Percentiles rank a stretch among this genome's conserved stretches.
phyloP scores from a whole-genome alignment of 768 basidiomycete species.

The Coprinopsis cinerea region DNA sequence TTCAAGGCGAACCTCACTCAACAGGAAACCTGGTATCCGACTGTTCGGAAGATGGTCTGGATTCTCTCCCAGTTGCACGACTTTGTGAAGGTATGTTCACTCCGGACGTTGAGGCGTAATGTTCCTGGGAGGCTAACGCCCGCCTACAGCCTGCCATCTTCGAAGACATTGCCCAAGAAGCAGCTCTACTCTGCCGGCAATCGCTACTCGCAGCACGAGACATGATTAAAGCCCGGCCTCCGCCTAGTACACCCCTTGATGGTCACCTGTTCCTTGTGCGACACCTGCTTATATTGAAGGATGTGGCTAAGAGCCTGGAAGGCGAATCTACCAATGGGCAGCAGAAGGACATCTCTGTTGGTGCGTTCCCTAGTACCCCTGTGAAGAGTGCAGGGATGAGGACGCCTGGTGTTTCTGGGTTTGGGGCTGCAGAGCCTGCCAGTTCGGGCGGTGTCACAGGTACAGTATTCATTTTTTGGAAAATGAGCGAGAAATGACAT shows the following conservation, averaged over 20 bases:
- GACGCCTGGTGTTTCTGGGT: constrained; percentile 12
- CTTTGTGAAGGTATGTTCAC: constrained; percentile 73
- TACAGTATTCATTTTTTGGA: constrained; percentile 17
- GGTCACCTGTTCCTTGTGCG: constrained; percentile 84
- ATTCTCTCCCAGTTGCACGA: constrained; percentile 85
- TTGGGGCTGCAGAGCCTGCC: constrained; percentile 1
- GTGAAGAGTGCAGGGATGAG: constrained; percentile 1
- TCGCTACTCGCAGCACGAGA: constrained; percentile 74
- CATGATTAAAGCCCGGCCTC: constrained; percentile 46
- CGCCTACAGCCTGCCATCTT: constrained; percentile 79
- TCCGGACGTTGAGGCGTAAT: not conserved
- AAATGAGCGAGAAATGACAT: not conserved
- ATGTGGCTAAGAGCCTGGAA: constrained; percentile 61
- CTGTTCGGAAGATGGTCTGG: constrained; percentile 84
- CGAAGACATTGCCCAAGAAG: constrained; percentile 94
- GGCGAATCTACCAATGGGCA: constrained; percentile 45
- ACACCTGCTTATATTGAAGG: constrained; percentile 88
- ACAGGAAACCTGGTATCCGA: constrained; percentile 90
- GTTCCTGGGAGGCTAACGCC: too few relatives aligned
- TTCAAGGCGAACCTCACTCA: constrained; percentile 24
- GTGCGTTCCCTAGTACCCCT: not conserved
- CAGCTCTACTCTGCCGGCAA: constrained; percentile 72
- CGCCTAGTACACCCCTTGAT: constrained; percentile 52
- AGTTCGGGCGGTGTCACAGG: constrained; percentile 49
- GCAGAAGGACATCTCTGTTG: not conserved